phyloP scores from a whole-genome alignment of 208 protist species.

The Wallacemonas rigidus region DNA sequence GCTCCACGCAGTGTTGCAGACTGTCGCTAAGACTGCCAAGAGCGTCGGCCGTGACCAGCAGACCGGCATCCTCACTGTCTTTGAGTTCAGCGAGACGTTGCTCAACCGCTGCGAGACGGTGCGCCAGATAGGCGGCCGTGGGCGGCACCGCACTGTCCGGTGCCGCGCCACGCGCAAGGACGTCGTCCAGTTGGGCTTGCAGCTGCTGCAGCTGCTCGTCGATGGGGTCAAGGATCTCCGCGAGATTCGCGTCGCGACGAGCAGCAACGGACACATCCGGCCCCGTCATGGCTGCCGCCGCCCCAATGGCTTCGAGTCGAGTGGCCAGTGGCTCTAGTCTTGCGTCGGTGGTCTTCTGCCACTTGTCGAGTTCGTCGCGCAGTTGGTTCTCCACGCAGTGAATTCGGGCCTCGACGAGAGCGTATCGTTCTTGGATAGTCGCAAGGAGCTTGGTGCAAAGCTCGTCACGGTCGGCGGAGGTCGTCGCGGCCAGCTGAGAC shows the following conservation, averaged over 20 bases:
- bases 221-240: slow-evolving; percentile 15
- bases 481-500: slow-evolving; percentile 3
- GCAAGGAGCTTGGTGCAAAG: not conserved
- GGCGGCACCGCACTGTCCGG: not conserved
- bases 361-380: not conserved
- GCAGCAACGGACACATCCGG: not conserved
- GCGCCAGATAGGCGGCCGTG: slow-evolving; percentile 7
- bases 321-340: not conserved
- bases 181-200: slow-evolving; percentile 4
- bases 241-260: not conserved
- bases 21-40: slow-evolving; percentile 35
- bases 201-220: slow-evolving; percentile 19
- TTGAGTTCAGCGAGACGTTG: slow-evolving; percentile 3
- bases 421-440: slow-evolving; percentile 5
- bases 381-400: not conserved
- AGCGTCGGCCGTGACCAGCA: slow-evolving; percentile 37
- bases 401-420: not conserved
- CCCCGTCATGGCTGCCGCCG: not conserved
- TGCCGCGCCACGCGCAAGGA: not conserved
- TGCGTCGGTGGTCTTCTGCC: not conserved
- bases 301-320: not conserved
- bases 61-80: slow-evolving; percentile 16
- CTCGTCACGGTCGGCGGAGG: slow-evolving; percentile 4
- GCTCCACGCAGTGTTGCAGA: slow-evolving; percentile 47
- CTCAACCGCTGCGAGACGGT: slow-evolving; percentile 13